Evolutionary conservation across 1,139 yeast species (phyloP).

Genomic region (Pichia sp.): DNA sequence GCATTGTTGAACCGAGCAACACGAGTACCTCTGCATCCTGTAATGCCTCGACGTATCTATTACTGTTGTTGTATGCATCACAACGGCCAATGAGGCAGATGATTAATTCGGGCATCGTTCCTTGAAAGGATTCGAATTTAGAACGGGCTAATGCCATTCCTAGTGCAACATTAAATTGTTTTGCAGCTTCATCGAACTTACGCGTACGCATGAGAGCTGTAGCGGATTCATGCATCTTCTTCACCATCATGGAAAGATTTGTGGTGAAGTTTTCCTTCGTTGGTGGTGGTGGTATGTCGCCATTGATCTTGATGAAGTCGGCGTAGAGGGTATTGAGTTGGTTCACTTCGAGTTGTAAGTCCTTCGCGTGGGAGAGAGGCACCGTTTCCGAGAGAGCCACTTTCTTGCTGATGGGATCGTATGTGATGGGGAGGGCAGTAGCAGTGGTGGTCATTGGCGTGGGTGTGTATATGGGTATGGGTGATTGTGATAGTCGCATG

Average conservation of each 20-base stretch:
- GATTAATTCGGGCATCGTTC: slow-evolving; percentile 70
- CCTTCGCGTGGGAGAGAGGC: slow-evolving; percentile 21
- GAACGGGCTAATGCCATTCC: slow-evolving; percentile 75
- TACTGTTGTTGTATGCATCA: slow-evolving; percentile 66
- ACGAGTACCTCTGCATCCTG: slow-evolving; percentile 75
- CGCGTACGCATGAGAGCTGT: slow-evolving; percentile 53
- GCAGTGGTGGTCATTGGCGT: too few relatives aligned
- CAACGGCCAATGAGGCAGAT: slow-evolving; percentile 72
- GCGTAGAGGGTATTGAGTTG: slow-evolving; percentile 59
- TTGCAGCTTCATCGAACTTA: slow-evolving; percentile 64
- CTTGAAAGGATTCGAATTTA: slow-evolving; percentile 79
- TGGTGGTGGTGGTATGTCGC: slow-evolving; percentile 69
- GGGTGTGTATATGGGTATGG: too few relatives aligned
- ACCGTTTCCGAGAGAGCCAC: slow-evolving; percentile 21
- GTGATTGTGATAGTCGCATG: too few relatives aligned
- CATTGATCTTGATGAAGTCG: slow-evolving; percentile 51
- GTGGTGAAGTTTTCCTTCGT: slow-evolving; percentile 44
- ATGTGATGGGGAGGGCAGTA: slow-evolving; percentile 22
- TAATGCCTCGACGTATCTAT: slow-evolving; percentile 63
- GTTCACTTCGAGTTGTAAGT: slow-evolving; percentile 45
- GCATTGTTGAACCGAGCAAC: slow-evolving; percentile 55
- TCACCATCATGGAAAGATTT: slow-evolving; percentile 57
- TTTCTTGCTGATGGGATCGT: slow-evolving; percentile 25
- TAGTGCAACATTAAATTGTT: slow-evolving; percentile 67
- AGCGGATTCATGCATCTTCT: slow-evolving; percentile 70